Evolutionary conservation across 2,329 filamentous ascomycete genomes (phyloP), one percentile per base, ranked within the genome.

Genomic region (Dactylellina cionopaga): DNA sequence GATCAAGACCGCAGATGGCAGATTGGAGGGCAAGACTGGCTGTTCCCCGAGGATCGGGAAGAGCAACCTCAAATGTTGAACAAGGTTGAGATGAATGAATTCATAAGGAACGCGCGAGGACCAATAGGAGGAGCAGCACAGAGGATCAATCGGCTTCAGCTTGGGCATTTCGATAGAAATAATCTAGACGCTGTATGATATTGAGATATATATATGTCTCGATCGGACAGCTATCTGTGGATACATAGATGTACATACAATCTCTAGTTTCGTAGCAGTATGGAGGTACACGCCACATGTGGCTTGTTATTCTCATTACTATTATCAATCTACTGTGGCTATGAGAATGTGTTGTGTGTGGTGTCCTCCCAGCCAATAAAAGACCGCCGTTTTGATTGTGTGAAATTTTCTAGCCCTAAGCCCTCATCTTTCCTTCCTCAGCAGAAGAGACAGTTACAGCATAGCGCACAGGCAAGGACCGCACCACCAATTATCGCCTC

Each of bases 341-440:
- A 27, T 49, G 37, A 15, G 24, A 4, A 41, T 39, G 63, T 54
- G 46, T 44, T 52, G 66, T 13, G 27, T 24, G n/a, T 10, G 58
- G 41, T 46, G 27, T 37, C 56, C 10, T 13, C 4, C 17, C 39
- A 58, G 22, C 62, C 62, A 66, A 66, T 66, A 41, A 66, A 52
- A 39, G 39, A 22, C 19, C 33, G 54, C n/a, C 11, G 43, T 39
- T 31, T 52, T 41, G 24, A 39, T 46, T 56, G 58, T 46, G 60
- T 37, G 44, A 72, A 64, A 72, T 31, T 72, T 72, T 72, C 68
- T 72, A 65, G 68, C 68, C 68, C 68, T 72, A 72, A 72, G 59
- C 68, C 68, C 68, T 72, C 68, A 72, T 60, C 58, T 51, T 37
- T 37, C 25, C 27, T 47, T 33, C 15, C 25, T 56, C 27, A 35